Conservation (phyloP, 805 yeast genomes). For the Candida maltosa region DNA sequence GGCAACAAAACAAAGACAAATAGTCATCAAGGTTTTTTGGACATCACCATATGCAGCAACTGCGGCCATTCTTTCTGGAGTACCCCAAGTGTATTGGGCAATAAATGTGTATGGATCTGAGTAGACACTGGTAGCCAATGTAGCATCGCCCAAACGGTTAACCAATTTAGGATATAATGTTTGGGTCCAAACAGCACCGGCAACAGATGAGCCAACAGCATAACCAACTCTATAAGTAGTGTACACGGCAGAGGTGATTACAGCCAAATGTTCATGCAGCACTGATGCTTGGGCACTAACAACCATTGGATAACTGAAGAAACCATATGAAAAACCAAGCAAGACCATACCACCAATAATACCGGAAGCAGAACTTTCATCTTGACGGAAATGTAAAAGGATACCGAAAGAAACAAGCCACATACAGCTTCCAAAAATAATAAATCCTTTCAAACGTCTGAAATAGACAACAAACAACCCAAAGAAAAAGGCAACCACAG, state of each 20-base stretch:
- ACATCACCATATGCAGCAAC: constrained; percentile 57
- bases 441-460: constrained; percentile 56
- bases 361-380: constrained; percentile 41
- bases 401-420: constrained; percentile 66
- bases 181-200: constrained; percentile 74
- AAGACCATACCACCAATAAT: constrained; percentile 63
- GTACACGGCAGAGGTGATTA: constrained; percentile 53
- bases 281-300: constrained; percentile 52
- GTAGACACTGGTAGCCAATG: constrained; percentile 21
- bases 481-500: constrained; percentile 53
- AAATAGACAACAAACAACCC: constrained; percentile 52
- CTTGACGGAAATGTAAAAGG: constrained; percentile 54
- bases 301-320: constrained; percentile 64
- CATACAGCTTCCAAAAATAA: constrained; percentile 52
- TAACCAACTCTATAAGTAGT: constrained; percentile 61
- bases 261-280: constrained; percentile 64
- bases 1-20: constrained; percentile 53
- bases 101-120: constrained; percentile 52
- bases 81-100: constrained; percentile 52
- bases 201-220: constrained; percentile 59
- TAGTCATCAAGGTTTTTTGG: constrained; percentile 55
- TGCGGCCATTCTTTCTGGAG: constrained; percentile 56
- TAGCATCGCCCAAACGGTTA: constrained; percentile 25
- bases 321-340: constrained; percentile 72
- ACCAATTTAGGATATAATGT: constrained; percentile 44